Conservation (phyloP, 257 asterid species). For the Ajuga chamaepitys region DNA sequence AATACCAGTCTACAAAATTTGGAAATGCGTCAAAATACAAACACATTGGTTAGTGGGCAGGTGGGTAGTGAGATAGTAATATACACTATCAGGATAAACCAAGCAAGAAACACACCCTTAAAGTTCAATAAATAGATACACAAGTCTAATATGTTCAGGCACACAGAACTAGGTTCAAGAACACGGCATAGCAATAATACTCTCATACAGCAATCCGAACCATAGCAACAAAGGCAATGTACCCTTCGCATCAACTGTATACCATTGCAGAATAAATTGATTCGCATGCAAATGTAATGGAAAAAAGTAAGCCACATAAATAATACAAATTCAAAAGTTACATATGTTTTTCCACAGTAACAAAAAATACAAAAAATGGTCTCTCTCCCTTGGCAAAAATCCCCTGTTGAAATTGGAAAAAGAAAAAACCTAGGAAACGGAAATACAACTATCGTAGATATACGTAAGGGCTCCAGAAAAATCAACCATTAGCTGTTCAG, state of each 20-base stretch:
- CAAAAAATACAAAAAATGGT: constrained; percentile 20
- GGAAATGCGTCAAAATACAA: constrained; percentile 24
- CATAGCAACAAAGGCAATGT: constrained; percentile 19
- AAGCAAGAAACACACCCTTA: constrained; percentile 14
- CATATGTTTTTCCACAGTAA: constrained; percentile 34
- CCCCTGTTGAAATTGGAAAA: constrained; percentile 21
- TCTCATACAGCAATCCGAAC: constrained; percentile 18
- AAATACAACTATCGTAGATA: constrained; percentile 30
- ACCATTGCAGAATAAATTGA: constrained; percentile 21
- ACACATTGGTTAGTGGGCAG: constrained; percentile 14
- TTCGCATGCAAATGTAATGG: constrained; percentile 22
- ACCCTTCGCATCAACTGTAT: constrained; percentile 27
- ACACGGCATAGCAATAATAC: constrained; percentile 18
- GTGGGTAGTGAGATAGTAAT: constrained; percentile 15
- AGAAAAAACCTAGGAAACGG: constrained; percentile 8
- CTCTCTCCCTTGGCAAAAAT: constrained; percentile 16
- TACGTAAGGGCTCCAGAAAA: constrained; percentile 45
- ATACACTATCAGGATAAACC: constrained; percentile 13
- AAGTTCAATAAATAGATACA: constrained; percentile 14
- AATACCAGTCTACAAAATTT: constrained; percentile 54
- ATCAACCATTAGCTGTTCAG: constrained; percentile 52
- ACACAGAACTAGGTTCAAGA: constrained; percentile 5
- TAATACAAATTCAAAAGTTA: constrained; percentile 32
- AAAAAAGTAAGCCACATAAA: constrained; percentile 16
- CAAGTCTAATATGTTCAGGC: constrained; percentile 10